Conservation (phyloP, 805 yeast genomes). For the Yarrowia sp. region DNA sequence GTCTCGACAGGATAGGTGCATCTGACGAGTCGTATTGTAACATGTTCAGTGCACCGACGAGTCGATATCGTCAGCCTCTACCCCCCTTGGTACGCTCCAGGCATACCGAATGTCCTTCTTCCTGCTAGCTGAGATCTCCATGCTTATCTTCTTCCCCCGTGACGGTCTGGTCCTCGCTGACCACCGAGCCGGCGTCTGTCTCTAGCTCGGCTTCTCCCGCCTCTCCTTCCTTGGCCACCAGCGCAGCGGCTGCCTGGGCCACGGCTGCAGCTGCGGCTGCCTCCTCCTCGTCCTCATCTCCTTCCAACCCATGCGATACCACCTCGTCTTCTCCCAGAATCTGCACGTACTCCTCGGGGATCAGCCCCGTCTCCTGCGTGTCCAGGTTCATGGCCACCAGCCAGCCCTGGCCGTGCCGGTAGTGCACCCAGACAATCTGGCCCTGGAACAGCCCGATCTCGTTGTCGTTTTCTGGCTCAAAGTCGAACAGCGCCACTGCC, state of each 20-base stretch:
- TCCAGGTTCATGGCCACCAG: constrained; percentile 82
- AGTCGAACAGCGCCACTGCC: constrained; percentile 89
- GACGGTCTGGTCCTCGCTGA: constrained; percentile 22
- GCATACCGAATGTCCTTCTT: background rate
- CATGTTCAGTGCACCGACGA: no score
- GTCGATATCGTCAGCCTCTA: no score
- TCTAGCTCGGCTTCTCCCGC: constrained; percentile 6
- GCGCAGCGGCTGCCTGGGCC: background rate
- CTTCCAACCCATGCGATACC: constrained; percentile 36
- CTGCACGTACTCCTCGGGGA: constrained; percentile 93
- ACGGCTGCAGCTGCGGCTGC: constrained; percentile 10
- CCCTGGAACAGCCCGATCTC: constrained; percentile 82
- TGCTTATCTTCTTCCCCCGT: constrained; percentile 25
- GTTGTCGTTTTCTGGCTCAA: constrained; percentile 91
- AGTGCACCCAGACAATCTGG: constrained; percentile 82
- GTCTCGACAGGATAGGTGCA: no score
- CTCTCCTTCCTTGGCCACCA: constrained; percentile 6
- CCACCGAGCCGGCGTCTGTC: constrained; percentile 15
- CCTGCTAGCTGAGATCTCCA: constrained; percentile 5
- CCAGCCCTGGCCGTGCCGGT: constrained; percentile 99
- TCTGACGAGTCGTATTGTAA: no score
- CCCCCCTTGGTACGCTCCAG: no score
- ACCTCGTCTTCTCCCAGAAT: constrained; percentile 39
- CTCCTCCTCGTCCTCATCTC: constrained; percentile 34
- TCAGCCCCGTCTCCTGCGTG: constrained; percentile 84